Conservation (phyloP, 169 alveolate genomes). For the Perkinsus olseni region DNA sequence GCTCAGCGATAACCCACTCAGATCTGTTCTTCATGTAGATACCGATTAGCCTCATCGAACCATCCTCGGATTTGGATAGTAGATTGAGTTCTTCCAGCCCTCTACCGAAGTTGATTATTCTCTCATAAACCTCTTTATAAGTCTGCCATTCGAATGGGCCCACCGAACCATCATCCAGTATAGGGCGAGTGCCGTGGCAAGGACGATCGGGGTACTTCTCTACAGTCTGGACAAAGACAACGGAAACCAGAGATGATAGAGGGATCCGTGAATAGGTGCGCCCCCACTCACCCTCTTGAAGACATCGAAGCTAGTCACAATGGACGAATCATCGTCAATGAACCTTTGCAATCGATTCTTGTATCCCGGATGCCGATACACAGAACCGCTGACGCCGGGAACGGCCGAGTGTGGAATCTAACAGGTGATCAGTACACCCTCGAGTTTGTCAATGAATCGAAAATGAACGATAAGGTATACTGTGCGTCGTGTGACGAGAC, state of each 20-base stretch:
- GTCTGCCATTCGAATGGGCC: constrained; percentile 36
- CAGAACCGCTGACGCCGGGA: neutral
- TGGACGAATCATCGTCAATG: neutral
- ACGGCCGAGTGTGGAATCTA: neutral
- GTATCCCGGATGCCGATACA: neutral
- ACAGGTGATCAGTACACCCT: no score
- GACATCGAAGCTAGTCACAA: neutral
- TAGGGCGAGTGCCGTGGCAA: constrained; percentile 28
- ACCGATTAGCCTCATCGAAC: constrained; percentile 46
- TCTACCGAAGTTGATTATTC: neutral
- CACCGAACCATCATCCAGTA: constrained; percentile 15
- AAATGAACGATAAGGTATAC: no score
- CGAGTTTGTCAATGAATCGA: no score
- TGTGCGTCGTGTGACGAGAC: no score
- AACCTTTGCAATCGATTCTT: neutral
- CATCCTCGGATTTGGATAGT: neutral
- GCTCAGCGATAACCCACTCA: constrained; percentile 71
- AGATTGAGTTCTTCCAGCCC: neutral
- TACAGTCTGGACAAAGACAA: no score
- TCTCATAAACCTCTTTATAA: constrained; percentile 16
- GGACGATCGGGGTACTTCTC: constrained; percentile 21
- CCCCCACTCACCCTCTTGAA: neutral
- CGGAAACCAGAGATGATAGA: no score
- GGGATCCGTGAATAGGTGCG: no score
- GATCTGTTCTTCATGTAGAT: constrained; percentile 63